Percentiles rank a stretch among this genome's conserved stretches.
phyloP scores from a whole-genome alignment of 805 yeast genomes.

The Wickerhamiella siamensis region DNA sequence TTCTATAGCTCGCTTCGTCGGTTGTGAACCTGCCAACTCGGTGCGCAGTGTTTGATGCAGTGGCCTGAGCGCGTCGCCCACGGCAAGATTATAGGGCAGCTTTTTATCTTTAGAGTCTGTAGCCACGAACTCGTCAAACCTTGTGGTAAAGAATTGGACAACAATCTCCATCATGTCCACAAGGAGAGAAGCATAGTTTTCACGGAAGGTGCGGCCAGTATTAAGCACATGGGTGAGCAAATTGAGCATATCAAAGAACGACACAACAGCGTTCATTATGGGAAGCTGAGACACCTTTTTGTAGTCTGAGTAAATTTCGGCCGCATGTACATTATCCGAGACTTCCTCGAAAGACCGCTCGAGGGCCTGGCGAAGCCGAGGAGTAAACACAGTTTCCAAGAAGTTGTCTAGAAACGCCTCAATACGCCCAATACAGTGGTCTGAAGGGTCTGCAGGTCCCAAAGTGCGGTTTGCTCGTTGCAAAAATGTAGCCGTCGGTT shows the following conservation, averaged over 20 bases:
- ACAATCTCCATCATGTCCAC: conserved; percentile 17
- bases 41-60: background rate
- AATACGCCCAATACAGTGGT: conserved; percentile 23
- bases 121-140: conserved; percentile 9
- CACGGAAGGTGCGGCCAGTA: conserved; percentile 45
- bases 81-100: background rate
- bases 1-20: background rate
- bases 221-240: conserved; percentile 40
- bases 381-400: conserved; percentile 49
- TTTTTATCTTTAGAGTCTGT: background rate
- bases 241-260: conserved; percentile 34
- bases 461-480: conserved; percentile 40
- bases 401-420: conserved; percentile 42
- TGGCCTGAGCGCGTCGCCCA: background rate
- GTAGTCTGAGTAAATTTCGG: conserved; percentile 24
- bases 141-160: conserved; percentile 8
- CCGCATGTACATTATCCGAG: conserved; percentile 29
- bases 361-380: conserved; percentile 46
- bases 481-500: conserved; percentile 53
- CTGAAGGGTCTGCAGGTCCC: background rate
- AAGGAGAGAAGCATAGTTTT: conserved; percentile 34
- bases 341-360: conserved; percentile 37
- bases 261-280: conserved; percentile 29
- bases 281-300: conserved; percentile 21
- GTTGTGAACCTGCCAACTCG: background rate